phyloP scores from a whole-genome alignment of 305 asterid species.

The Galium porrigens region DNA sequence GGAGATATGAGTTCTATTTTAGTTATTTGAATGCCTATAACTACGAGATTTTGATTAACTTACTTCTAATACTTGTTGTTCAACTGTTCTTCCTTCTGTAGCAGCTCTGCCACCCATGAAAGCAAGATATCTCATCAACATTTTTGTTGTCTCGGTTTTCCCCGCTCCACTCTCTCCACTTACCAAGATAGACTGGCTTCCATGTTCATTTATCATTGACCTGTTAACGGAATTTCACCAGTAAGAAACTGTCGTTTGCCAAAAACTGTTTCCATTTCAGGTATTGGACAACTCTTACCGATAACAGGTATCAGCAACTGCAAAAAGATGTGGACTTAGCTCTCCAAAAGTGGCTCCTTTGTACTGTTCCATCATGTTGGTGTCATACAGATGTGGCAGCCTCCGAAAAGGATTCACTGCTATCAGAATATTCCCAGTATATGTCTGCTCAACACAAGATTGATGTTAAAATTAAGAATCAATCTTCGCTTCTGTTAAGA shows the following conservation, averaged over 20 bases:
- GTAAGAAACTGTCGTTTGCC: slow-evolving; percentile 5
- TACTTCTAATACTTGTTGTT: slow-evolving; percentile 91
- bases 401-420: slow-evolving; percentile 88
- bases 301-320: slow-evolving; percentile 84
- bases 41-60: slow-evolving; percentile 5
- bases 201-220: slow-evolving; percentile 65
- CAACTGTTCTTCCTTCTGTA: slow-evolving; percentile 84
- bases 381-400: slow-evolving; percentile 74
- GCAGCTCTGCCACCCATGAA: slow-evolving; percentile 91
- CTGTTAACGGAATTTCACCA: slow-evolving; percentile 26
- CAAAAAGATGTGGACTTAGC: slow-evolving; percentile 94
- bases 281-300: slow-evolving; percentile 26
- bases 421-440: slow-evolving; percentile 85
- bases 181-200: slow-evolving; percentile 85
- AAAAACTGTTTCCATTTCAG: slow-evolving; percentile 1
- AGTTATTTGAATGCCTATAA: slow-evolving; percentile 10
- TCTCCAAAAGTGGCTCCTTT: slow-evolving; percentile 91
- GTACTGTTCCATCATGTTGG: slow-evolving; percentile 88
- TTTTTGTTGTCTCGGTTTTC: slow-evolving; percentile 86
- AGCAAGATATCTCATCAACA: slow-evolving; percentile 92
- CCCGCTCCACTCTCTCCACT: slow-evolving; percentile 99
- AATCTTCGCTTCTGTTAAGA: not conserved
- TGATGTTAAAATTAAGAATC: not conserved
- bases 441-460: slow-evolving; percentile 50
- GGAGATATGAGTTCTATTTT: slow-evolving; percentile 13